phyloP scores from a whole-genome alignment of 2,329 filamentous ascomycete genomes.

The Fusarium armeniacum region DNA sequence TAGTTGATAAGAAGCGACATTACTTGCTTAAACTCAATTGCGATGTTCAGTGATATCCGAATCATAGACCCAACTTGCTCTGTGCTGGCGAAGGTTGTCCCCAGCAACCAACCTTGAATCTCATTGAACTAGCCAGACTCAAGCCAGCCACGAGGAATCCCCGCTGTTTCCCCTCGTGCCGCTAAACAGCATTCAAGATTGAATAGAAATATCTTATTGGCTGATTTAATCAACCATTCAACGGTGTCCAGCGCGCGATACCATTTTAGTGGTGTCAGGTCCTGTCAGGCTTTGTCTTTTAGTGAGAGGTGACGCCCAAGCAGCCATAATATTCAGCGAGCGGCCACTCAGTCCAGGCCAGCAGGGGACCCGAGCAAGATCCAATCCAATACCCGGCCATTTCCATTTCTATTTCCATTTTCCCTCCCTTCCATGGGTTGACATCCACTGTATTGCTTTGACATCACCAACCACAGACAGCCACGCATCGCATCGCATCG shows the following conservation, averaged over 20 bases:
- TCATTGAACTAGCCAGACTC: background rate
- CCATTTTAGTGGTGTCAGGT: conserved; percentile 24
- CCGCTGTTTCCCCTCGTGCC: conserved; percentile 35
- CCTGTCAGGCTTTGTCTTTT: conserved; percentile 36
- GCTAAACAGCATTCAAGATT: conserved; percentile 22
- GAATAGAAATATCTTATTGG: conserved; percentile 10
- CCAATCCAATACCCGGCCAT: conserved; percentile 38
- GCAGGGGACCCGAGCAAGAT: conserved; percentile 5
- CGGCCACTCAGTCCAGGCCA: background rate
- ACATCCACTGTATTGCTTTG: conserved; percentile 16
- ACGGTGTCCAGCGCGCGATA: conserved; percentile 6
- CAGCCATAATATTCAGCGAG: conserved; percentile 33
- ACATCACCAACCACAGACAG: conserved; percentile 25
- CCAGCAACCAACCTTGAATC: conserved; percentile 25
- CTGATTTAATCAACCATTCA: background rate
- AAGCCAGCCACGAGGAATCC: conserved; percentile 22
- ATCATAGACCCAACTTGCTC: background rate
- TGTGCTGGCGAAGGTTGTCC: conserved; percentile 34
- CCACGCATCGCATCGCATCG: conserved; percentile 21
- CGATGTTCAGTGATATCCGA: background rate
- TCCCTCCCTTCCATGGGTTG: conserved; percentile 22
- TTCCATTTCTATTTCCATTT: conserved; percentile 18
- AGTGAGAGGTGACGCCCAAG: conserved; percentile 33
- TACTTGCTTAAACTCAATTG: background rate
- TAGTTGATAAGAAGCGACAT: background rate